Evolutionary conservation across 768 basidiomycete species (phyloP).

Genomic region (Austroboletus eburneus): DNA sequence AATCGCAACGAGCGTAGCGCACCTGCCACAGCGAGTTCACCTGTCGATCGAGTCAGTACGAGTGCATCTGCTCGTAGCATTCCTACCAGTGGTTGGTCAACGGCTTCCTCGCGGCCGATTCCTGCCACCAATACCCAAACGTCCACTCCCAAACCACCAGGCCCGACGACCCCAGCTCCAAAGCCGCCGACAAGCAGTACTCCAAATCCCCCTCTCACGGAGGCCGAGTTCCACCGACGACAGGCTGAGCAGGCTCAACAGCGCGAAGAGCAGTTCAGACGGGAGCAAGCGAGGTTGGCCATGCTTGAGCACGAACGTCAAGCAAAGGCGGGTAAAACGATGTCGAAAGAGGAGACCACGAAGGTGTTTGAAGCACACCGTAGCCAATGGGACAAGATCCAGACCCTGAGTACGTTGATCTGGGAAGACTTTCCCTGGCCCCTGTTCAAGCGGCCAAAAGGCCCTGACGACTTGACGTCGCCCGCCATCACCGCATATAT

Average conservation of each 20-base stretch:
- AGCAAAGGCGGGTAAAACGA: slow-evolving; percentile 38
- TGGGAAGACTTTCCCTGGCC: slow-evolving; percentile 80
- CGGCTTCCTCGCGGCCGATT: slow-evolving; percentile 27
- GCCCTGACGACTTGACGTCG: slow-evolving; percentile 59
- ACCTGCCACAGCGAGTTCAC: slow-evolving; percentile 30
- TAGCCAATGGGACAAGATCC: slow-evolving; percentile 52
- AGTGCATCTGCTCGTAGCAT: slow-evolving; percentile 25
- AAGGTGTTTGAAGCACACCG: slow-evolving; percentile 60
- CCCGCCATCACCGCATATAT: slow-evolving; percentile 58
- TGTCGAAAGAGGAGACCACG: slow-evolving; percentile 54
- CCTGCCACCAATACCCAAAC: slow-evolving; percentile 25
- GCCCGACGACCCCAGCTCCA: slow-evolving; percentile 19
- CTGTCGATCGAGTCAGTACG: slow-evolving; percentile 29
- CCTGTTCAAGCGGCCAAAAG: slow-evolving; percentile 50
- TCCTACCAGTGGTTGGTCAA: slow-evolving; percentile 26
- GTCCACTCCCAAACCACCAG: slow-evolving; percentile 24
- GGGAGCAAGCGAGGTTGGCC: slow-evolving; percentile 62
- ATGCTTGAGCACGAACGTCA: slow-evolving; percentile 45
- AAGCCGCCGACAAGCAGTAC: slow-evolving; percentile 15
- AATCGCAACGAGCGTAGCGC: slow-evolving; percentile 31
- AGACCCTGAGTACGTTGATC: slow-evolving; percentile 37
- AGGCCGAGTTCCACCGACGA: slow-evolving; percentile 59
- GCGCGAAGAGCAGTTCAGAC: slow-evolving; percentile 67
- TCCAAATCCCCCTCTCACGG: slow-evolving; percentile 28
- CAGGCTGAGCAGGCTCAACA: slow-evolving; percentile 59